These are phyloP conservation scores for Blakeslea trispora DNA, from an alignment of 371 early-diverging fungal genomes.

Conservation along the genomic window DNA sequence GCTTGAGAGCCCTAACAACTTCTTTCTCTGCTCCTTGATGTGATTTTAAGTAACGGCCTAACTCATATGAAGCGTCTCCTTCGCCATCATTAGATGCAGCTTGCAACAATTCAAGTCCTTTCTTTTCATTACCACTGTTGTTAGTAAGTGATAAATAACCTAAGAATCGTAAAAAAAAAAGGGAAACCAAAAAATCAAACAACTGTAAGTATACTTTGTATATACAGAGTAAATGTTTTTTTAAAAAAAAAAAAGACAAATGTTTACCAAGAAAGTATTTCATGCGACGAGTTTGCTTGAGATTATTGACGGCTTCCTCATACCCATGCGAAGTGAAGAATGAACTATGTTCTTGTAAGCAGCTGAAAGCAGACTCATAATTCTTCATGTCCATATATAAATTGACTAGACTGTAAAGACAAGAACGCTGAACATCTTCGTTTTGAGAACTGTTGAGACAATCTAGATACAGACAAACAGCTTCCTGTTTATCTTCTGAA, in stretches of 20 bases:
- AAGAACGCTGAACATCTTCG: constrained; percentile 18
- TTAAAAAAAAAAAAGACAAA: neutral
- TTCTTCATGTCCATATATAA: constrained; percentile 19
- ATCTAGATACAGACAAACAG: constrained; percentile 11
- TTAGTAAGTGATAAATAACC: constrained; percentile 24
- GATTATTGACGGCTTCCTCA: constrained; percentile 12
- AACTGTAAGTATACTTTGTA: neutral
- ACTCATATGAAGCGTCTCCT: constrained; percentile 26
- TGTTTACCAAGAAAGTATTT: constrained; percentile 36
- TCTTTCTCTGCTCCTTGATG: constrained; percentile 13
- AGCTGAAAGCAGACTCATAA: constrained; percentile 17
- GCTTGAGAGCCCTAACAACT: constrained; percentile 5
- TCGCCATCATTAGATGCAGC: constrained; percentile 24
- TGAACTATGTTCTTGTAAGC: constrained; percentile 12
- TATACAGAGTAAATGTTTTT: constrained; percentile 35
- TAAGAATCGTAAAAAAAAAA: neutral
- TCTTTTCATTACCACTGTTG: neutral
- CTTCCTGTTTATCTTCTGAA: constrained; percentile 12
- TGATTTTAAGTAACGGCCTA: constrained; percentile 13
- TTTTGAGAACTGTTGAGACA: neutral
- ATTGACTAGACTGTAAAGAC: constrained; percentile 25
- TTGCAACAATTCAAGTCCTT: constrained; percentile 16
- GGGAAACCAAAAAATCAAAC: no score
- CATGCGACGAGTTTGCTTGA: constrained; percentile 39
- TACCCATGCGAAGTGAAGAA: constrained; percentile 1